These are phyloP conservation scores for Mortierella alpina DNA, from an alignment of 192 early-diverging fungal genomes.

Conservation along the genomic window DNA sequence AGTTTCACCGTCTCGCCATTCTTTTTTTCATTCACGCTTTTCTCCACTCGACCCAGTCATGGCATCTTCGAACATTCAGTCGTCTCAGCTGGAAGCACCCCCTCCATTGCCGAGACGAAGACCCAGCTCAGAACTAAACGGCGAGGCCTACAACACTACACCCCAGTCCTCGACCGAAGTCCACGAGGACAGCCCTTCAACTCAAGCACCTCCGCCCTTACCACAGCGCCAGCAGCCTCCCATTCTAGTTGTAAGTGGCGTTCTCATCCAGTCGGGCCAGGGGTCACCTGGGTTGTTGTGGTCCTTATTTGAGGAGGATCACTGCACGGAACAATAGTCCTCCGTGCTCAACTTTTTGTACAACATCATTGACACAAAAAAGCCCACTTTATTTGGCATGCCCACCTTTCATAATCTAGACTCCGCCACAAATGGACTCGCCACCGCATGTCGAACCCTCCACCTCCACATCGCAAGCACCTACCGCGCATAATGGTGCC, in stretches of 20 bases:
- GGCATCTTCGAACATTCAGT: background rate
- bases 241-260: slow-evolving; percentile 20
- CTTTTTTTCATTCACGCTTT: background rate
- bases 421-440: slow-evolving; percentile 1
- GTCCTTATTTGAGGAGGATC: no score
- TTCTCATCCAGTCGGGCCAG: background rate
- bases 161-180: background rate
- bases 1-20: background rate
- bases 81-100: background rate
- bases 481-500: background rate
- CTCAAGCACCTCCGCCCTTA: slow-evolving; percentile 15
- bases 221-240: slow-evolving; percentile 14
- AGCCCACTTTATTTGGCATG: background rate
- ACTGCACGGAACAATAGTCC: background rate
- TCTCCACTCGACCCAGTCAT: slow-evolving; percentile 7
- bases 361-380: background rate
- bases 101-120: slow-evolving; percentile 18
- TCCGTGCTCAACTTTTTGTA: background rate
- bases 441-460: background rate
- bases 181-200: background rate
- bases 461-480: background rate
- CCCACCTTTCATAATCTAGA: background rate
- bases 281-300: background rate
- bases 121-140: background rate
- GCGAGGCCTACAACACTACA: slow-evolving; percentile 4